Conservation (phyloP, 257 asterid genomes). For the Solanum chiquidenum region DNA sequence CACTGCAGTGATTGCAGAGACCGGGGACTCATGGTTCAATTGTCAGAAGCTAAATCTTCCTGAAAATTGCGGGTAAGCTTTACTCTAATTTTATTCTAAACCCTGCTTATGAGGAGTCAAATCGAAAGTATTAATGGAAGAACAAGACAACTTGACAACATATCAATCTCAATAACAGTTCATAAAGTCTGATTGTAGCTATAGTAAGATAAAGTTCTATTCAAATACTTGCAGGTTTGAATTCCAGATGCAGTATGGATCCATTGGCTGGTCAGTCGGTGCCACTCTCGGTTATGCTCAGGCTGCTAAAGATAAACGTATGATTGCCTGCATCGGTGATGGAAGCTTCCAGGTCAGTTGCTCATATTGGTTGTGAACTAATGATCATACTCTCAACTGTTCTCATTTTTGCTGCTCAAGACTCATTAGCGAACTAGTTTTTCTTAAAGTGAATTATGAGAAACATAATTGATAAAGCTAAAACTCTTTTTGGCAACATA, state of each 20-base stretch:
- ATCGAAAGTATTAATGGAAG: not conserved
- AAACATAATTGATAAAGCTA: not conserved
- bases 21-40: constrained; percentile 10
- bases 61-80: constrained; percentile 17
- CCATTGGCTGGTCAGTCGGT: constrained; percentile 11
- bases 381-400: not conserved
- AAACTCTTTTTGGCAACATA: not conserved
- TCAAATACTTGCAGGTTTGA: constrained; percentile 14
- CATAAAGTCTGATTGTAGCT: not conserved
- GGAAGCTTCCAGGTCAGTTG: constrained; percentile 27
- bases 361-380: not conserved
- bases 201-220: not conserved
- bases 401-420: not conserved
- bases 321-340: constrained; percentile 25
- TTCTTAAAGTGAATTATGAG: not conserved
- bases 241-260: constrained; percentile 3
- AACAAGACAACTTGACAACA: not conserved
- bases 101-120: not conserved
- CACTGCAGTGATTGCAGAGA: constrained; percentile 21
- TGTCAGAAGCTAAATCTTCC: constrained; percentile 23
- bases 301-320: constrained; percentile 17
- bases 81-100: not conserved
- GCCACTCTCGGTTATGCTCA: constrained; percentile 32
- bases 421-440: not conserved
- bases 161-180: not conserved